phyloP scores from a whole-genome alignment of 148 eudicot genomes.

The Drosera capensis region DNA sequence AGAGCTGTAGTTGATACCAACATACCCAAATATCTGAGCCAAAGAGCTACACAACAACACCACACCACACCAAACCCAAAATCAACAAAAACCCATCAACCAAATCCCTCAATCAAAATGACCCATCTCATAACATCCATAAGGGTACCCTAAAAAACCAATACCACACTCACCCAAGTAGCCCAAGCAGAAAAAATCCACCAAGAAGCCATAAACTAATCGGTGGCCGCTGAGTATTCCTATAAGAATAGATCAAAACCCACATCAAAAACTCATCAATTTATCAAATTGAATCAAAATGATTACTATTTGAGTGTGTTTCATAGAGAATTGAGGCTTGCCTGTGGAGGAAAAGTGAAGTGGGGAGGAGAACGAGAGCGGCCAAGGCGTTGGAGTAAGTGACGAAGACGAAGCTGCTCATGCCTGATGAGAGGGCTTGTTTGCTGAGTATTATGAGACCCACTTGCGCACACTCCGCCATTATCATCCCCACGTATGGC shows the following conservation, averaged over 20 bases:
- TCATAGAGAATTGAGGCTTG: not conserved
- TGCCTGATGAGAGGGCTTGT: constrained; percentile 36
- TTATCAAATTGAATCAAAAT: not conserved
- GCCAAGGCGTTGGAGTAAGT: constrained; percentile 34
- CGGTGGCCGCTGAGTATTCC: constrained; percentile 19
- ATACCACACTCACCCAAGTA: constrained; percentile 16
- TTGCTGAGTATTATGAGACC: constrained; percentile 33
- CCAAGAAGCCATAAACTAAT: constrained; percentile 17
- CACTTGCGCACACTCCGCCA: constrained; percentile 18
- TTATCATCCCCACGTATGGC: constrained; percentile 25
- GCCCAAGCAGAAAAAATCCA: constrained; percentile 28
- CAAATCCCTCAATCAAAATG: not conserved
- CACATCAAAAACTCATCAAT: not conserved
- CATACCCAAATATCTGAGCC: constrained; percentile 45
- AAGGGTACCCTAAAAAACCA: too few species aligned
- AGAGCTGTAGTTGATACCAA: constrained; percentile 43
- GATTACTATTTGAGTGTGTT: not conserved
- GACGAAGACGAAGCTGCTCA: constrained; percentile 28
- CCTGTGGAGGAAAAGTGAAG: constrained; percentile 15
- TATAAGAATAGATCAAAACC: not conserved
- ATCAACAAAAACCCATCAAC: not conserved
- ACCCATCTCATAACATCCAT: too few species aligned
- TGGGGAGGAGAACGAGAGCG: constrained; percentile 23
- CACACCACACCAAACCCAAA: not conserved
- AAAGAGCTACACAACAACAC: constrained; percentile 22